Base-by-base conservation (phyloP, 164 flowering plant genomes). In the Magnolia sinica region DNA sequence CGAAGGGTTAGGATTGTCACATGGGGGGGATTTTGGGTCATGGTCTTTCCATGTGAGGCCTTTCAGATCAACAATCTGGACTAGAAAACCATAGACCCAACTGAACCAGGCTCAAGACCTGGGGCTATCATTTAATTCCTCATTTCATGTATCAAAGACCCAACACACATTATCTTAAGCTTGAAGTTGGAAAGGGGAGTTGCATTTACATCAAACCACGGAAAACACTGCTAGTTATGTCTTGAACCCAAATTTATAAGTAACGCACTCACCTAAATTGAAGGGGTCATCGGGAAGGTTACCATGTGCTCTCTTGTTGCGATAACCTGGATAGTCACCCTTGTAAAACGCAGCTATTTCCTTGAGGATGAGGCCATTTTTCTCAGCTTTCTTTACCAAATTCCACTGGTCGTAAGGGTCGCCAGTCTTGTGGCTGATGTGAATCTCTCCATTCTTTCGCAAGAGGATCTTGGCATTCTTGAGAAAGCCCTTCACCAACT, bases 301-400 rank as follows among this genome's bases (percentile, higher is more conserved):
- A 14, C 85, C 84, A 64, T 79, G 71, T 11, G 90, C 92, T 76
- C 87, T 76, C 82, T 86, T 87, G 64, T 85, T 83, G 7, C 65
- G 24, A 73, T 87, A 89, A 13, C 90, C 86, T 6, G 85, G 88
- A 65, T 87, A 89, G 64, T 85, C 83, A n/a, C 45, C 68, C 68
- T 4, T 52, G 23, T 11, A 5, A 59, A 86, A 89, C 0, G 16
- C 37, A 18, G 58, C 77, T 67, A 77, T 51, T 19, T 79, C 82
- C 59, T 50, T 70, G 78, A 86, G 74, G 10, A 8, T 3, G 14
- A 88, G 80, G 1, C 89, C 88, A 1, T 69, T 82, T 22, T 77
- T 73, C 37, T 68, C 63, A 0, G 84, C 89, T 8, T 83, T 78
- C 63, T 82, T 64, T 73, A n/a, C 75, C 19, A 88, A 69, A 69